Evolutionary conservation across 106 monocot species (phyloP).

Genomic region (Chionographis japonica): DNA sequence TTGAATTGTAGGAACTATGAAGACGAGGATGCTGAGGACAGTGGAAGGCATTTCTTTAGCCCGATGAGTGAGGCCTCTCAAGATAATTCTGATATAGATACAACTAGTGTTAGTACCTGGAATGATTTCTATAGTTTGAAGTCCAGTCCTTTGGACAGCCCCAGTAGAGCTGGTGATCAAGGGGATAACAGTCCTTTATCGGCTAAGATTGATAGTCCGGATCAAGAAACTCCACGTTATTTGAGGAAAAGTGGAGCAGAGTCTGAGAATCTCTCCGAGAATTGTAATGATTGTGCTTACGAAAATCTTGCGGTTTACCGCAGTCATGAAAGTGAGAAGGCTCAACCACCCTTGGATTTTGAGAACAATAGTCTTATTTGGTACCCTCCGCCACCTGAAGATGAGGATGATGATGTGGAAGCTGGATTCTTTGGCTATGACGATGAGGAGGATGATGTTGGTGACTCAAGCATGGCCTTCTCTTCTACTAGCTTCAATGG

Average conservation of each 20-base stretch:
- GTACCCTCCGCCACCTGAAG: slow-evolving; percentile 68
- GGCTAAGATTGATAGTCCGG: slow-evolving; percentile 1
- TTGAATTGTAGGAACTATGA: slow-evolving; percentile 46
- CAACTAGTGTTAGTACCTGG: slow-evolving; percentile 38
- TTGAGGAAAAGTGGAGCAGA: slow-evolving; percentile 21
- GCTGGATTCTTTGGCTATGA: slow-evolving; percentile 37
- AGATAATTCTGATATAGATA: slow-evolving; percentile 69
- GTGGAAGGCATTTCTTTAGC: slow-evolving; percentile 36
- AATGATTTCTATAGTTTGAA: slow-evolving; percentile 44
- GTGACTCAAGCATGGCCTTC: slow-evolving; percentile 15
- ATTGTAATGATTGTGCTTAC: slow-evolving; percentile 1
- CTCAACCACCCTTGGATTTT: slow-evolving; percentile 46
- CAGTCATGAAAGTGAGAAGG: slow-evolving; percentile 18
- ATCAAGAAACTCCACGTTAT: slow-evolving; percentile 24
- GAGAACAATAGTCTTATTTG: slow-evolving; percentile 48
- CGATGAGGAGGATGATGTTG: slow-evolving; percentile 45
- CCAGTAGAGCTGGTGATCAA: slow-evolving; percentile 23
- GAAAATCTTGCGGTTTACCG: slow-evolving; percentile 20
- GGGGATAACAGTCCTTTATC: slow-evolving; percentile 16
- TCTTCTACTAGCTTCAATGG: slow-evolving; percentile 28
- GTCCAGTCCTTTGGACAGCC: slow-evolving; percentile 64
- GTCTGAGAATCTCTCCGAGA: slow-evolving; percentile 20
- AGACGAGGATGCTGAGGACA: slow-evolving; percentile 47
- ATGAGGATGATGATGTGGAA: slow-evolving; percentile 54
- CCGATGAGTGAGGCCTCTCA: slow-evolving; percentile 48